Evolutionary conservation across 1,284 basidiomycete genomes (phyloP).

Genomic region (Melanopsichium pennsylvanicum): DNA sequence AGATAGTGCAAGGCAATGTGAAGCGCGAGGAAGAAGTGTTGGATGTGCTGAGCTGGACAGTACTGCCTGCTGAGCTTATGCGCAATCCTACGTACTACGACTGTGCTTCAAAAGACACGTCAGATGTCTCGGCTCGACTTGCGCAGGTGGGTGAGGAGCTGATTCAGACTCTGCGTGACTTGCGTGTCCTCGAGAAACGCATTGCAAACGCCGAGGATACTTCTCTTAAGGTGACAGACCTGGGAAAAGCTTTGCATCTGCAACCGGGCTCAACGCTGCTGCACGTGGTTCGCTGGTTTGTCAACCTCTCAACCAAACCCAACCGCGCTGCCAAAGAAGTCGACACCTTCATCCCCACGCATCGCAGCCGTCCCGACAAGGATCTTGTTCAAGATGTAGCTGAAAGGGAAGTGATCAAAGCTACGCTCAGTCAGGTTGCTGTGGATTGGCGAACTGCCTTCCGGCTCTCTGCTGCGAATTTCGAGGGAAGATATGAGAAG

Average conservation of each 20-base stretch:
- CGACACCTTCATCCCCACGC: slow-evolving; percentile 22
- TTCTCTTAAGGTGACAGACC: slow-evolving; percentile 16
- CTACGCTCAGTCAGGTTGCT: slow-evolving; percentile 22
- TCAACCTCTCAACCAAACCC: slow-evolving; percentile 13
- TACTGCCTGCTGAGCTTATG: slow-evolving; percentile 75
- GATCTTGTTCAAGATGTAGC: background rate
- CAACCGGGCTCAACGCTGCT: slow-evolving; percentile 39
- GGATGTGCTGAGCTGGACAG: slow-evolving; percentile 83
- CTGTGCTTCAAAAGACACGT: slow-evolving; percentile 60
- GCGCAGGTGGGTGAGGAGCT: slow-evolving; percentile 25
- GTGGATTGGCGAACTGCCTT: slow-evolving; percentile 43
- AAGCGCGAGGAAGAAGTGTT: slow-evolving; percentile 68
- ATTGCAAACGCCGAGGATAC: background rate
- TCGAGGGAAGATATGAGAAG: background rate
- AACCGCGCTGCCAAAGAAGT: slow-evolving; percentile 25
- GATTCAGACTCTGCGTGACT: slow-evolving; percentile 18
- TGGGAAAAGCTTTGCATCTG: slow-evolving; percentile 34
- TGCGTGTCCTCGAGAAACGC: slow-evolving; percentile 20
- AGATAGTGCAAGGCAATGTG: slow-evolving; percentile 28
- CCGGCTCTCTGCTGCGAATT: slow-evolving; percentile 19
- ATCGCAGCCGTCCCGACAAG: slow-evolving; percentile 8
- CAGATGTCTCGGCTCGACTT: slow-evolving; percentile 24
- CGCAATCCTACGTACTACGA: slow-evolving; percentile 90
- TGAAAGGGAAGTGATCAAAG: slow-evolving; percentile 26
- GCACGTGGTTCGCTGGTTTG: slow-evolving; percentile 36